These are phyloP conservation scores for Scheffersomyces lignosus DNA, from an alignment of 805 yeast species.

Conservation along the genomic window DNA sequence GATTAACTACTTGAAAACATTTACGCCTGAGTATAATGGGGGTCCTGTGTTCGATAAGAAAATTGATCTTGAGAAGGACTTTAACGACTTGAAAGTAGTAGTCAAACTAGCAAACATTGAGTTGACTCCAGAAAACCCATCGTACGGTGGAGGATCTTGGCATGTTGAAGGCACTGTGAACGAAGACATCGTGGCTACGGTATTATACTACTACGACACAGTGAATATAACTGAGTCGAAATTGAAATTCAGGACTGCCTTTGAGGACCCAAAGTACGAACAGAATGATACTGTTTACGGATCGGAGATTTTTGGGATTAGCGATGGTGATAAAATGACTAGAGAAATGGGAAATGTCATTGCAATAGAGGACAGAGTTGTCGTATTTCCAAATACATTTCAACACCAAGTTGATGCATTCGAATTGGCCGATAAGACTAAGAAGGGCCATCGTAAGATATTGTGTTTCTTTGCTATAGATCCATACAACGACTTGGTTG, in stretches of 20 bases:
- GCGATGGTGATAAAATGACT: slow-evolving; percentile 27
- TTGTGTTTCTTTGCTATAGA: slow-evolving; percentile 42
- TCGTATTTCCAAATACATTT: slow-evolving; percentile 38
- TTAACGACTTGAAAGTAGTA: slow-evolving; percentile 32
- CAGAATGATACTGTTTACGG: slow-evolving; percentile 30
- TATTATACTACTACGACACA: slow-evolving; percentile 39
- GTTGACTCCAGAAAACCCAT: slow-evolving; percentile 40
- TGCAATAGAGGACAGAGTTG: slow-evolving; percentile 23
- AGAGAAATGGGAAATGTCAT: slow-evolving; percentile 24
- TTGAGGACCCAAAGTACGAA: slow-evolving; percentile 33
- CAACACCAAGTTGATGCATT: slow-evolving; percentile 44
- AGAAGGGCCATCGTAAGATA: slow-evolving; percentile 39
- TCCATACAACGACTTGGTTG: slow-evolving; percentile 29
- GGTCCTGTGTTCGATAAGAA: slow-evolving; percentile 6
- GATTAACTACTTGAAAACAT: background rate
- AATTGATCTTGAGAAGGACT: slow-evolving; percentile 13
- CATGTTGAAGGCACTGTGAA: slow-evolving; percentile 43
- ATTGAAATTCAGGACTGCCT: slow-evolving; percentile 28
- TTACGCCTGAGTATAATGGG: slow-evolving; percentile 3
- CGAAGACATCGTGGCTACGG: slow-evolving; percentile 44
- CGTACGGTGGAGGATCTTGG: slow-evolving; percentile 43
- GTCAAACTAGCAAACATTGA: slow-evolving; percentile 42
- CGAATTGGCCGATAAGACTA: slow-evolving; percentile 33
- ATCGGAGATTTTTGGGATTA: slow-evolving; percentile 25
- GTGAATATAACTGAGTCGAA: slow-evolving; percentile 38